Base-by-base conservation (phyloP, 495 filamentous ascomycete genomes). In the Annulohypoxylon maeteangense region DNA sequence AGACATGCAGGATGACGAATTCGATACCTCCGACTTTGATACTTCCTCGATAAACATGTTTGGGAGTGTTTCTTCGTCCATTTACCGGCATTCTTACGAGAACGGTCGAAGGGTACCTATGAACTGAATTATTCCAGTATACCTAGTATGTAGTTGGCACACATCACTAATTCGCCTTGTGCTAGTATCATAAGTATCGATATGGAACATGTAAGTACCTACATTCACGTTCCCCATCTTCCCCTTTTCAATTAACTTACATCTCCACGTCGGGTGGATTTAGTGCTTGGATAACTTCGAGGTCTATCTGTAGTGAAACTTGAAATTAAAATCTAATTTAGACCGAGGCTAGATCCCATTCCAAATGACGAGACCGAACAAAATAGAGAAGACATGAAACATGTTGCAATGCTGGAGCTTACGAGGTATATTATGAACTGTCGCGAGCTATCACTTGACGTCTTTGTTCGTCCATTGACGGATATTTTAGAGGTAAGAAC, bases 171-270 rank as follows among this genome's bases (percentile, higher is more conserved):
- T 42, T 31, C 0, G 31, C 29, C 29, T 8, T 25, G 27, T 16
- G 18, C 22, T 32, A 68, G 65, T 68, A 68, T 22, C 65, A 68
- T 18, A 68, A 62, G 14, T 68, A 68, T 48, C 65, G 58, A 12
- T 45, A 70, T 8, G 75, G 67, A 18, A 62, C 63, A 45, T 79
- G 65, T 68, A 62, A n/a, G 65, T 12, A 40, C 10, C 6, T 10
- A 0, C 6, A 11, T 34, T 20, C 16, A n/a, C n/a, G n/a, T 8
- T 34, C 16, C 22, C n/a, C 20, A 3, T n/a, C n/a, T n/a, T n/a
- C n/a, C 16, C 12, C 29, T 34, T 5, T 16, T 14, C 29, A 10
- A 3, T 20, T 20, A 10, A 10, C 7, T 10, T 29, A 8, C 5
- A 20, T 18, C 6, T 54, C n/a, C 34, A 34, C 2, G 3, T 10